Evolutionary conservation across 306 rosid species (phyloP).

Genomic region (Corylus heterophylla): DNA sequence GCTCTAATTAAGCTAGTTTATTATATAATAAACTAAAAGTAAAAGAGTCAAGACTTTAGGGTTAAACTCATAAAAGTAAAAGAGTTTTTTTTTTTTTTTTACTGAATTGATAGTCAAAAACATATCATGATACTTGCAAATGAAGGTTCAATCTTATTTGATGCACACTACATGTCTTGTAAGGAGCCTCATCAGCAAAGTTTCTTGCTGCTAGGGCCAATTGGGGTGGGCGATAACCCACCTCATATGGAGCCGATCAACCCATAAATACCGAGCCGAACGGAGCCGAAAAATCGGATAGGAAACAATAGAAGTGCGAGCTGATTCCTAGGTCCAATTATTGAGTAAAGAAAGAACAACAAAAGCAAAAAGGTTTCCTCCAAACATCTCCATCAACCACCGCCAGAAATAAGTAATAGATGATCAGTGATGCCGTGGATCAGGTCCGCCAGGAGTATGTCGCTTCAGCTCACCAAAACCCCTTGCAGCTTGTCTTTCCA

Average conservation of each 20-base stretch:
- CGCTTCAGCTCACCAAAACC: conserved; percentile 19
- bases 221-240: too few species aligned
- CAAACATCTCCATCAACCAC: not conserved
- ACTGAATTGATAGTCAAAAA: too few species aligned
- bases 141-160: not conserved
- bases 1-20: too few species aligned
- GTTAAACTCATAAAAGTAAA: too few species aligned
- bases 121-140: not conserved
- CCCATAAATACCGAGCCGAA: too few species aligned
- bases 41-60: too few species aligned
- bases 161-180: not conserved
- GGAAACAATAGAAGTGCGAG: too few species aligned
- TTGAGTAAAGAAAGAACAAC: not conserved
- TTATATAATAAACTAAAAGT: too few species aligned
- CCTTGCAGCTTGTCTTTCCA: conserved; percentile 17
- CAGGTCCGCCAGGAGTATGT: conserved; percentile 44
- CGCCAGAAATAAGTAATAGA: not conserved
- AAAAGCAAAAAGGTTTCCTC: not conserved
- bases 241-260: too few species aligned
- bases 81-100: not conserved
- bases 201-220: not conserved
- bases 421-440: conserved; percentile 38
- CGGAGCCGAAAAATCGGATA: too few species aligned
- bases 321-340: not conserved
- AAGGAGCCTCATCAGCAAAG: not conserved